phyloP scores from a whole-genome alignment of 139 green algal genomes.

The Monoraphidium neglectum region DNA sequence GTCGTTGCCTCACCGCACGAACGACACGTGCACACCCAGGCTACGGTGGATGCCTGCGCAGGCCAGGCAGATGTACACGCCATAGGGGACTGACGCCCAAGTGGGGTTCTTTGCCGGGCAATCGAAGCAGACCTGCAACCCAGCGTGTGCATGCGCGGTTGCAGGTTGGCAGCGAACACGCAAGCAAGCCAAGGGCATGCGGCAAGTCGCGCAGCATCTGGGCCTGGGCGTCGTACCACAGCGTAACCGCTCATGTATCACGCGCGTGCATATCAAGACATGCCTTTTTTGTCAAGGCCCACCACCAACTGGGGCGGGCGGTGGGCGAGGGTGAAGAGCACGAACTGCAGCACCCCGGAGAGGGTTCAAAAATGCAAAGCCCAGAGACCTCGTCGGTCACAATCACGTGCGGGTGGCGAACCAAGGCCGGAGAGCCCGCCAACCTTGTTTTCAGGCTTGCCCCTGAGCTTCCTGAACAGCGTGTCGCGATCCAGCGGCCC shows the following conservation, averaged over 20 bases:
- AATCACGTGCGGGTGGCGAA: too few relatives aligned
- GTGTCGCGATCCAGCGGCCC: conserved; percentile 74
- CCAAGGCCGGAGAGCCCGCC: neutral
- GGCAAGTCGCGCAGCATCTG: too few relatives aligned
- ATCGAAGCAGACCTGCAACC: conserved; percentile 92
- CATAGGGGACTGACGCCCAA: conserved; percentile 95
- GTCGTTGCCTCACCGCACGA: conserved; percentile 72
- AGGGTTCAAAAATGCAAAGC: too few relatives aligned
- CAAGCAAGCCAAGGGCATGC: too few relatives aligned
- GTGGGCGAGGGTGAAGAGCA: neutral
- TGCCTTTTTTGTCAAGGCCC: neutral
- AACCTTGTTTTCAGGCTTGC: conserved; percentile 93
- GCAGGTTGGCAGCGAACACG: too few relatives aligned
- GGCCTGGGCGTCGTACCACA: too few relatives aligned
- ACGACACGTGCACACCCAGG: conserved; percentile 95
- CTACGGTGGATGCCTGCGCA: conserved; percentile 93
- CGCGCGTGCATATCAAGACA: neutral
- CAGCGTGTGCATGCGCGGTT: too few relatives aligned
- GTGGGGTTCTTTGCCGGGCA: conserved; percentile 96
- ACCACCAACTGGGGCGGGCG: neutral
- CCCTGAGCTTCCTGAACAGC: conserved; percentile 82
- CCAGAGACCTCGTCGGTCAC: too few relatives aligned
- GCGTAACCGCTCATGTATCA: neutral
- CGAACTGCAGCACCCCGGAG: neutral
- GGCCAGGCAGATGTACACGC: conserved; percentile 96